These are phyloP conservation scores for Begonia fuchsioides DNA, from an alignment of 306 rosid genomes.

Conservation along the genomic window DNA sequence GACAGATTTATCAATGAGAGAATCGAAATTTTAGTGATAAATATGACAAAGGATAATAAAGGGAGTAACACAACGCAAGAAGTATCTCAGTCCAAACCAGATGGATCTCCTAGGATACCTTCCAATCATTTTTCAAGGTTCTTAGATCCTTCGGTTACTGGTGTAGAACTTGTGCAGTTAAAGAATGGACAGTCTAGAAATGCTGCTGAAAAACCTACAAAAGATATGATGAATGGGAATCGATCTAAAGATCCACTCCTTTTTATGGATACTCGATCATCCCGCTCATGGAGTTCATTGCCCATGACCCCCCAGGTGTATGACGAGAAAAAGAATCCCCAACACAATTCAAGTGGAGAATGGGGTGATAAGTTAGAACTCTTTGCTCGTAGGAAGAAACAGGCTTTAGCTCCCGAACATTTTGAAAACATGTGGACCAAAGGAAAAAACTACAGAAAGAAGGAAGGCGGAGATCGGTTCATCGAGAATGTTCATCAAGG, in stretches of 20 bases:
- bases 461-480: constrained; percentile 35
- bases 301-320: constrained; percentile 28
- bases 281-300: constrained; percentile 59
- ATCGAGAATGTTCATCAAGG: constrained; percentile 30
- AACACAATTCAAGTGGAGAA: constrained; percentile 50
- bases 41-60: constrained; percentile 43
- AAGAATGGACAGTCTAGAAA: constrained; percentile 43
- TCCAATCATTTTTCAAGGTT: constrained; percentile 42
- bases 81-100: constrained; percentile 31
- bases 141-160: constrained; percentile 77
- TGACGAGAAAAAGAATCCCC: constrained; percentile 37
- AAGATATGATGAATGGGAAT: constrained; percentile 25
- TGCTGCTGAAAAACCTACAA: constrained; percentile 14
- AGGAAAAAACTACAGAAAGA: constrained; percentile 62
- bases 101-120: constrained; percentile 33
- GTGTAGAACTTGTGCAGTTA: constrained; percentile 82
- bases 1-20: constrained; percentile 89
- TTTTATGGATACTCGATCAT: constrained; percentile 49
- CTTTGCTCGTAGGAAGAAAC: constrained; percentile 69
- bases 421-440: constrained; percentile 89
- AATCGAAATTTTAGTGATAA: constrained; percentile 60
- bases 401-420: constrained; percentile 93
- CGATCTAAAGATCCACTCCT: constrained; percentile 75
- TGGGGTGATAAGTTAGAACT: constrained; percentile 88
- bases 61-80: constrained; percentile 23